Percentiles rank a stretch among this genome's conserved stretches.
phyloP scores from a whole-genome alignment of 768 basidiomycete genomes.

The Strobilomyces dryophilus region DNA sequence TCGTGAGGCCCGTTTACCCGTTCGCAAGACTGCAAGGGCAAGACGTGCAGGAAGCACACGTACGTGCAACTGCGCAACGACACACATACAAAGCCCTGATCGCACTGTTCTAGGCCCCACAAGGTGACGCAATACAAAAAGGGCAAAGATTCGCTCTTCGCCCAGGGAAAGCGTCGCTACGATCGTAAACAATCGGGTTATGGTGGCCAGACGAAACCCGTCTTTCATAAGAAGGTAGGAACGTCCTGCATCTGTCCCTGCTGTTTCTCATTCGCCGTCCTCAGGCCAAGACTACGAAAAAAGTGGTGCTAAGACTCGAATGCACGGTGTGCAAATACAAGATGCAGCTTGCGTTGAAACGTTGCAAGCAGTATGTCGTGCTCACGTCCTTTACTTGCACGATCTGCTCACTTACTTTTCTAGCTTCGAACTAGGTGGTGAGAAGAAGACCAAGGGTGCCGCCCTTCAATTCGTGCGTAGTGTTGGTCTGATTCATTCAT shows the following conservation, averaged over 20 bases:
- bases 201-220: conserved; percentile 99
- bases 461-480: conserved; percentile 87
- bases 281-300: conserved; percentile 98
- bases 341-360: conserved; percentile 93
- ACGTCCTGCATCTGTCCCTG: not conserved
- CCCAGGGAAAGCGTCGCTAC: conserved; percentile 99
- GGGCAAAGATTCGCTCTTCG: conserved; percentile 97
- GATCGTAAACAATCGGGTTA: conserved; percentile 98
- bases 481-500: not conserved
- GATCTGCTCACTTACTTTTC: not conserved
- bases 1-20: conserved; percentile 1
- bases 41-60: conserved; percentile 97
- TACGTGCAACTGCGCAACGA: conserved; percentile 44
- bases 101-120: conserved; percentile 65
- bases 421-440: conserved; percentile 98
- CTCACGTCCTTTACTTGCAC: not conserved
- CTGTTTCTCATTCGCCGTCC: not conserved
- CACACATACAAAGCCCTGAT: not conserved
- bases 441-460: conserved; percentile 99
- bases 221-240: conserved; percentile 98
- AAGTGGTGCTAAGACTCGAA: conserved; percentile 96
- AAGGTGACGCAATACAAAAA: conserved; percentile 99
- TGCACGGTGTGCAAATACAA: conserved; percentile 99
- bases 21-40: conserved; percentile 85
- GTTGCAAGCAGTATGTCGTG: conserved; percentile 92